Base-by-base conservation (phyloP, 2,329 filamentous ascomycete species). In the Colletotrichum gloeosporioides region DNA sequence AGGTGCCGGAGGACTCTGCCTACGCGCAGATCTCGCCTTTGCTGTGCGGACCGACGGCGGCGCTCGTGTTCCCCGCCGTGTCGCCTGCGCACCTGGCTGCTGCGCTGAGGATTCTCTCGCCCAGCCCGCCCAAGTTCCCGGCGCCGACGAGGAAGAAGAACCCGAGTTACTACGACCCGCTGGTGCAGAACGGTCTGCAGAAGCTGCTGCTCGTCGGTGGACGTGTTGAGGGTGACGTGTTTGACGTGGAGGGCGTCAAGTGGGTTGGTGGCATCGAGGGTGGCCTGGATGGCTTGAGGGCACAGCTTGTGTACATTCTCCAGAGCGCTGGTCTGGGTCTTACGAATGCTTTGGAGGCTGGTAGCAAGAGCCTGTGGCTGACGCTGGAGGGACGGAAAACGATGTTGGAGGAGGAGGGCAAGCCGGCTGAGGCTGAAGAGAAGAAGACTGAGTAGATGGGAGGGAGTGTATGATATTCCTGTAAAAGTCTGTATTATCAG, bases 191-290 rank as follows among this genome's bases (percentile, higher is more conserved):
- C 78, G 97, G 95, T 9, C 84, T 99, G 79, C 92, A 95, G 81
- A 99, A 99, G 87, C 86, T 99, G 78, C 89, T 98, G 84, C 86
- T 99, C 39, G 87, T 99, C 16, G 97, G 96, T 69, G 96, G 96
- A 16, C 90, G 97, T 68, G 91, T 98, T 34, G 97, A 99, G 82
- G 95, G 95, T 78, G 93, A 92, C 84, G 92, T 95, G 36, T 96
- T 98, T 81, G 96, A 98, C 82, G 85, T 91, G 63, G 92, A 93
- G 13, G 94, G 94, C 71, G 84, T 93, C 66, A 88, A 86, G 80
- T 92, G 90, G 90, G 88, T 93, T 36, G 90, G 95, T 73, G 90
- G 93, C 44, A 98, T 99, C 80, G 89, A 94, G 79, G 95, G 95
- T 76, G 95, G 96, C 53, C 84, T 98, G 78, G 93, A 95, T 53